Conservation (phyloP, 1,284 basidiomycete genomes). For the Leucoagaricus sp. region DNA sequence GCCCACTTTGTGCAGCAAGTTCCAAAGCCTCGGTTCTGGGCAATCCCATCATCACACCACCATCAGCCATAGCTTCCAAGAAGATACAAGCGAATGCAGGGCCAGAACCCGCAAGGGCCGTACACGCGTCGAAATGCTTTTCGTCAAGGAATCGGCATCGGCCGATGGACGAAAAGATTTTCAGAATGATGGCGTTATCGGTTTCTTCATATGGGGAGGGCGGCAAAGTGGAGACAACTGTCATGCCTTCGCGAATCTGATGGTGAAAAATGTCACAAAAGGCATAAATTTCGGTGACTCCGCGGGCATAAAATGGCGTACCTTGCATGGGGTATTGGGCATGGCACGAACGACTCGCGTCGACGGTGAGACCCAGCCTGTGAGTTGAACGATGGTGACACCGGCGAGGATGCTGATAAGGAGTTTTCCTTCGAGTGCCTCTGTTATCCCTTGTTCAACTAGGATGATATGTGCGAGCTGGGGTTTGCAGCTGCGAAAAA, state of each 20-base stretch:
- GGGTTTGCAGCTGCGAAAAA: slow-evolving; percentile 96
- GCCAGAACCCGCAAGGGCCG: slow-evolving; percentile 93
- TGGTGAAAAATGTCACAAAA: not conserved
- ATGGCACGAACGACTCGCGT: slow-evolving; percentile 94
- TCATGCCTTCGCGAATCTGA: slow-evolving; percentile 97
- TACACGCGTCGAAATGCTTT: slow-evolving; percentile 98
- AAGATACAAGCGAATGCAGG: slow-evolving; percentile 98
- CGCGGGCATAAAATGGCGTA: slow-evolving; percentile 34
- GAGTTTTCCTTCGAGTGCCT: slow-evolving; percentile 88
- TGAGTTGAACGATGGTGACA: slow-evolving; percentile 85
- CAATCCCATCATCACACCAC: slow-evolving; percentile 99
- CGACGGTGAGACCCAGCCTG: slow-evolving; percentile 70
- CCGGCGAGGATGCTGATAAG: slow-evolving; percentile 97
- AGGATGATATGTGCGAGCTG: slow-evolving; percentile 84
- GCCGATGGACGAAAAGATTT: slow-evolving; percentile 95
- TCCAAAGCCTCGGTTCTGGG: slow-evolving; percentile 94
- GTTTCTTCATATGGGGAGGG: slow-evolving; percentile 50
- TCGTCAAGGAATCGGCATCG: slow-evolving; percentile 93
- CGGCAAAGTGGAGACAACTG: slow-evolving; percentile 78
- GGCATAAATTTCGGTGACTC: too few species aligned
- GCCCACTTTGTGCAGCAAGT: slow-evolving; percentile 91
- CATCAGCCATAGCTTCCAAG: slow-evolving; percentile 98
- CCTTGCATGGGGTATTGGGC: slow-evolving; percentile 98
- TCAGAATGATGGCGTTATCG: slow-evolving; percentile 79
- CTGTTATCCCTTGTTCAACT: slow-evolving; percentile 76